These are phyloP conservation scores for Thielaviopsis cerberus DNA, from an alignment of 2,329 filamentous ascomycete species.

Conservation along the genomic window DNA sequence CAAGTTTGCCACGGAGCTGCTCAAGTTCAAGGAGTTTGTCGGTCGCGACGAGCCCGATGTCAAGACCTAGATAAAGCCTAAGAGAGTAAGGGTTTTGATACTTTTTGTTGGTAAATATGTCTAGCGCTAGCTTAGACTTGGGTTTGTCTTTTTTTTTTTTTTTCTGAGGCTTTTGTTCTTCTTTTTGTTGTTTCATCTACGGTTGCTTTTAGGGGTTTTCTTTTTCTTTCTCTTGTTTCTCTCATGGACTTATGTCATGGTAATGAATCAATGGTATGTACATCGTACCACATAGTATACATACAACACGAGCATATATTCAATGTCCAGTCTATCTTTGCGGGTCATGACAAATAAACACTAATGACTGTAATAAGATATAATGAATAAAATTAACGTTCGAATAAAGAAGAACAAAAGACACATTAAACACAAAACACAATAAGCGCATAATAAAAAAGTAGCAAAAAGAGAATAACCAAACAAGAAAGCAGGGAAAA, in stretches of 20 bases:
- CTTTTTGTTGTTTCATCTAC: background rate
- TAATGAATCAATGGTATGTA: constrained; percentile 2
- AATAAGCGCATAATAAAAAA: background rate
- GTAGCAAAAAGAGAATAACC: background rate
- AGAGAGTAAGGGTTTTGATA: background rate
- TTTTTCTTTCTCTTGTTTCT: background rate
- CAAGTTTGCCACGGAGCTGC: constrained; percentile 60
- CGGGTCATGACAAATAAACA: background rate
- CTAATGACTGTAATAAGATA: background rate
- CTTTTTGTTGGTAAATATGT: background rate
- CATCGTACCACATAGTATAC: background rate
- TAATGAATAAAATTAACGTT: background rate
- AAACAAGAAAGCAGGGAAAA: constrained; percentile 28
- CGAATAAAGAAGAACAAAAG: background rate
- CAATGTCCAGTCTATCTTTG: background rate
- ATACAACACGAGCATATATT: background rate
- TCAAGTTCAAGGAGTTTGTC: constrained; percentile 87
- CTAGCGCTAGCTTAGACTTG: background rate
- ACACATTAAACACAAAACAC: background rate
- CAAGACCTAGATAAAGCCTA: constrained; percentile 48
- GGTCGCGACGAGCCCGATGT: constrained; percentile 88
- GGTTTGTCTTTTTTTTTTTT: background rate
- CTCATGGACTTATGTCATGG: background rate
- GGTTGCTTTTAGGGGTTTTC: background rate
- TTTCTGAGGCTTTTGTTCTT: background rate